These are phyloP conservation scores for Aspergillus vadensis DNA, from an alignment of 2,329 filamentous ascomycete species.

Conservation along the genomic window DNA sequence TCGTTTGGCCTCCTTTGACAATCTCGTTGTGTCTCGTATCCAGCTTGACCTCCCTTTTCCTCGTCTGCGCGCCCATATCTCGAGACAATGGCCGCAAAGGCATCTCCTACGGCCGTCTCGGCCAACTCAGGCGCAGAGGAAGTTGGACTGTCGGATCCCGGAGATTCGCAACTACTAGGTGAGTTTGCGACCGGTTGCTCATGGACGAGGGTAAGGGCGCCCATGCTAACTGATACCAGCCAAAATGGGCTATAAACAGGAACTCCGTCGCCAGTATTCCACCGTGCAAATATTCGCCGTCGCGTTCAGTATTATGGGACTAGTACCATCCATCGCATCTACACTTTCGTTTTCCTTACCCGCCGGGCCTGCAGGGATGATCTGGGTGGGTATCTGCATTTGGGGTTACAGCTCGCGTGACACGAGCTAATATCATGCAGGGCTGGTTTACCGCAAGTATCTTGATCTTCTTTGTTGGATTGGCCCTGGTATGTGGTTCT, in stretches of 20 bases:
- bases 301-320: constrained; percentile 62
- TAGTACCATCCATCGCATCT: constrained; percentile 62
- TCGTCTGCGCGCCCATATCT: not conserved
- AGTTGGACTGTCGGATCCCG: constrained; percentile 19
- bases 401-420: not conserved
- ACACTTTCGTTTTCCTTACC: constrained; percentile 62
- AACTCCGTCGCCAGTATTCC: constrained; percentile 62
- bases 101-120: constrained; percentile 10
- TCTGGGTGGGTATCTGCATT: constrained; percentile 51
- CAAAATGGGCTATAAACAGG: constrained; percentile 58
- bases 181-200: constrained; percentile 4
- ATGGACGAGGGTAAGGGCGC: not conserved
- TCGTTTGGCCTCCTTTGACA: not conserved
- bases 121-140: constrained; percentile 15
- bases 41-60: no score
- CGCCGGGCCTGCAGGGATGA: constrained; percentile 62
- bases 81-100: constrained; percentile 6
- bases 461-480: constrained; percentile 61
- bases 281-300: constrained; percentile 65
- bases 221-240: constrained; percentile 22
- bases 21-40: no score
- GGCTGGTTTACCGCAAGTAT: constrained; percentile 60
- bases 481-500: constrained; percentile 56
- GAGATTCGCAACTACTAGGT: constrained; percentile 31
- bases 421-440: constrained; percentile 25